phyloP scores from a whole-genome alignment of 2,329 filamentous ascomycete species.

The Colletotrichum ledebouriae region DNA sequence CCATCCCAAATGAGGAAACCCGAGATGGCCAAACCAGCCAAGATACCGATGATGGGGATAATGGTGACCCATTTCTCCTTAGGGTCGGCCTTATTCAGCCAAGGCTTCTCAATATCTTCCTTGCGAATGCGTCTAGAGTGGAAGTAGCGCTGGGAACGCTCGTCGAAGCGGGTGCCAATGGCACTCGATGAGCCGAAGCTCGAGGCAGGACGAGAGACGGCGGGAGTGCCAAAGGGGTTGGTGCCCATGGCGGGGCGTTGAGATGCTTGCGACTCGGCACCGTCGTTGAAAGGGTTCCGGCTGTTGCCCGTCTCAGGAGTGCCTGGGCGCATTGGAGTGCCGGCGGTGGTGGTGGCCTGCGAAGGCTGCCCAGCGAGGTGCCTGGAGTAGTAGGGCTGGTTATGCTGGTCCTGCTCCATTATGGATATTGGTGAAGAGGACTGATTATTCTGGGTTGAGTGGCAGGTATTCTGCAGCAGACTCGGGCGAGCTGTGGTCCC shows the following conservation, averaged over 20 bases:
- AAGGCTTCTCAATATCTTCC: constrained; percentile 81
- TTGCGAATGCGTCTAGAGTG: constrained; percentile 80
- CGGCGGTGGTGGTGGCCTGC: constrained; percentile 53
- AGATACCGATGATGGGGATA: constrained; percentile 78
- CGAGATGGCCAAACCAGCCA: constrained; percentile 75
- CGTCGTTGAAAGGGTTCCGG: constrained; percentile 58
- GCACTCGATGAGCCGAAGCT: constrained; percentile 62
- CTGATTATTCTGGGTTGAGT: not conserved
- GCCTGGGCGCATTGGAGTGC: constrained; percentile 57
- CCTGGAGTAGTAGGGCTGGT: constrained; percentile 47
- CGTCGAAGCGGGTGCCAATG: constrained; percentile 52
- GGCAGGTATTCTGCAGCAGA: constrained; percentile 3
- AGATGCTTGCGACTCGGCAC: constrained; percentile 53
- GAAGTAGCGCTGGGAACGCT: constrained; percentile 71
- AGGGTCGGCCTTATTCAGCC: constrained; percentile 79
- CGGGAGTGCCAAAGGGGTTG: constrained; percentile 63
- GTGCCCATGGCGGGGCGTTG: constrained; percentile 47
- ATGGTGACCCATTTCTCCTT: constrained; percentile 91
- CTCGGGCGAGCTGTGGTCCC: constrained; percentile 15
- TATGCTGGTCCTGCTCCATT: constrained; percentile 50
- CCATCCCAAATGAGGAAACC: constrained; percentile 84
- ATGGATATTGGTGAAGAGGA: not conserved
- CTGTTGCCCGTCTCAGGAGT: constrained; percentile 58
- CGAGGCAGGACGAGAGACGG: constrained; percentile 60
- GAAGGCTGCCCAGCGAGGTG: constrained; percentile 51